Evolutionary conservation across 2,329 filamentous ascomycete genomes (phyloP).

Genomic region (Monascus ruber): DNA sequence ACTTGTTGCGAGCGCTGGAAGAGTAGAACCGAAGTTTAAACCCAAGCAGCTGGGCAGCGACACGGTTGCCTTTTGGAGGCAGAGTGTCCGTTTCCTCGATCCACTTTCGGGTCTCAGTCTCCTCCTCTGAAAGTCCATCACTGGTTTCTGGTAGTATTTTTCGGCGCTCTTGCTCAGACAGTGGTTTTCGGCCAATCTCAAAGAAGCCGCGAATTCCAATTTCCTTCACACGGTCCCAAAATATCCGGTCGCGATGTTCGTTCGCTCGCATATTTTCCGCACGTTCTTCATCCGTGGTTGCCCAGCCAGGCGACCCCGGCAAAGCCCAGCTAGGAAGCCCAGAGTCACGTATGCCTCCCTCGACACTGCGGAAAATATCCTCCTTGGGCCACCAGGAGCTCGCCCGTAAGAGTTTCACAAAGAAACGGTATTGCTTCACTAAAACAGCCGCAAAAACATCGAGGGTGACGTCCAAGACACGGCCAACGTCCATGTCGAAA

Average conservation of each 20-base stretch:
- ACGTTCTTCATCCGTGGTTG: conserved; percentile 58
- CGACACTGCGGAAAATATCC: conserved; percentile 37
- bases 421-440: conserved; percentile 87
- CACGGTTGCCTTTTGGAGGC: conserved; percentile 74
- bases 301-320: conserved; percentile 55
- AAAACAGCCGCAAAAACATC: conserved; percentile 91
- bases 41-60: conserved; percentile 86
- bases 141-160: conserved; percentile 33
- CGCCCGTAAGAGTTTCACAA: conserved; percentile 78
- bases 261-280: conserved; percentile 45
- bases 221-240: conserved; percentile 71
- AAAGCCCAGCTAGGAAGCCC: conserved; percentile 79
- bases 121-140: conserved; percentile 30
- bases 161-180: conserved; percentile 48
- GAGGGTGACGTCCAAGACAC: conserved; percentile 85
- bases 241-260: conserved; percentile 56
- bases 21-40: conserved; percentile 97
- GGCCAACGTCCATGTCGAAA: conserved; percentile 91
- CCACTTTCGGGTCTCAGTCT: conserved; percentile 57
- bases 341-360: conserved; percentile 28
- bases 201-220: conserved; percentile 77
- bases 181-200: conserved; percentile 64
- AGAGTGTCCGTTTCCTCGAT: conserved; percentile 69
- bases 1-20: conserved; percentile 60
- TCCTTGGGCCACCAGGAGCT: conserved; percentile 94